phyloP scores from a whole-genome alignment of 108 stramenopile genomes.

The Skeletonema grethae region DNA sequence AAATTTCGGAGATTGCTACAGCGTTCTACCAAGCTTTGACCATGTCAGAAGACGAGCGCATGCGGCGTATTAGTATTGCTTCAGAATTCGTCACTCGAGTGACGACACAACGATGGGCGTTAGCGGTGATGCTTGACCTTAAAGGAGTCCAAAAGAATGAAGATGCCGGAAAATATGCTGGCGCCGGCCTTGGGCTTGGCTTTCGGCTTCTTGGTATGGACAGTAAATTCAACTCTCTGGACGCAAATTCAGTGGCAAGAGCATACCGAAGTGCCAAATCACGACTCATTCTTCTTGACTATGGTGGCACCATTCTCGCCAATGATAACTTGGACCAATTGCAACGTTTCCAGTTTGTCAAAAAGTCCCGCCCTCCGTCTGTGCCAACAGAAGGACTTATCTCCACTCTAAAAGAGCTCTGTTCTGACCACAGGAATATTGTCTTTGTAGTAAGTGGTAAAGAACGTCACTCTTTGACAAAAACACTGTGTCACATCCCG shows the following conservation, averaged over 20 bases:
- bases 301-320: constrained; percentile 93
- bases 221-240: constrained; percentile 69
- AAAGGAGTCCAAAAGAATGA: constrained; percentile 83
- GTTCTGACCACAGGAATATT: constrained; percentile 82
- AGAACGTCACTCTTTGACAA: constrained; percentile 80
- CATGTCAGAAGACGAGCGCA: constrained; percentile 84
- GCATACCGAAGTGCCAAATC: constrained; percentile 74
- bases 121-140: constrained; percentile 87
- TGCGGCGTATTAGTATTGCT: constrained; percentile 74
- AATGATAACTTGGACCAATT: constrained; percentile 91
- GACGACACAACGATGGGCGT: constrained; percentile 95
- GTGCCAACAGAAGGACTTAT: constrained; percentile 69
- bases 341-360: constrained; percentile 90
- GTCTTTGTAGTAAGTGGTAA: constrained; percentile 94
- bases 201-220: constrained; percentile 93
- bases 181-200: constrained; percentile 94
- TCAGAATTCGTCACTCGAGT: constrained; percentile 92
- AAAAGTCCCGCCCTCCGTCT: constrained; percentile 78
- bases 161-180: constrained; percentile 72
- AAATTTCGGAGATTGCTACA: constrained; percentile 84
- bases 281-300: constrained; percentile 95
- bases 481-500: constrained; percentile 77
- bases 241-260: constrained; percentile 67
- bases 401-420: constrained; percentile 76
- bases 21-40: constrained; percentile 70